Conservation (phyloP, 2,329 filamentous ascomycete species). For the Talaromyces sp. region DNA sequence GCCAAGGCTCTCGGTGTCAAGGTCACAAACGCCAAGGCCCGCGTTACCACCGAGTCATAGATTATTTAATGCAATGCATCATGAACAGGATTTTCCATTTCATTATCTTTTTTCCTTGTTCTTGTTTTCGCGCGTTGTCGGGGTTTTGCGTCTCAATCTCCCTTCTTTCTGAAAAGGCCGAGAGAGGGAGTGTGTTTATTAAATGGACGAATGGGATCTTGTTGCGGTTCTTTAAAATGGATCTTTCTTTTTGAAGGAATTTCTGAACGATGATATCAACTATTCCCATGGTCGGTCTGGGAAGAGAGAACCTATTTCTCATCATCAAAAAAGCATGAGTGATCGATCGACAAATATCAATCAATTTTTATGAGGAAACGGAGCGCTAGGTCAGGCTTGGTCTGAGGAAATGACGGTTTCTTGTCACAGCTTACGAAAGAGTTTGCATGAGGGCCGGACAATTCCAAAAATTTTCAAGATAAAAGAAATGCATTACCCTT, state of each 20-base stretch:
- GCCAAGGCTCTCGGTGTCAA: conserved; percentile 99
- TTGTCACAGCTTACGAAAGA: not conserved
- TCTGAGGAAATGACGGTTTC: conserved; percentile 5
- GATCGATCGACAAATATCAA: conserved; percentile 16
- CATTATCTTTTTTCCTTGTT: conserved; percentile 18
- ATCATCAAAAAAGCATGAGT: conserved; percentile 15
- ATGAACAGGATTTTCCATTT: conserved; percentile 19
- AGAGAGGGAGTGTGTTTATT: conserved; percentile 1
- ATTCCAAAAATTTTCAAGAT: conserved; percentile 1
- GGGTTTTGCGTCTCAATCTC: conserved; percentile 11
- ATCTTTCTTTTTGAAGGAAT: not conserved
- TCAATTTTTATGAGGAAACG: conserved; percentile 13
- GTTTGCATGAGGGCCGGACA: not conserved
- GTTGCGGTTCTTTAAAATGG: conserved; percentile 9
- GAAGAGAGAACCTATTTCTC: conserved; percentile 5
- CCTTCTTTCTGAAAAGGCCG: conserved; percentile 4
- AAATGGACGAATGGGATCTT: conserved; percentile 10
- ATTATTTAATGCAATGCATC: conserved; percentile 25
- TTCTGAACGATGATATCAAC: conserved; percentile 5
- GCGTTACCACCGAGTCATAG: conserved; percentile 89
- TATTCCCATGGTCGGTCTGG: conserved; percentile 15
- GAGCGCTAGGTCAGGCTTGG: conserved; percentile 7
- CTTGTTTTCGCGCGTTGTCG: conserved; percentile 20
- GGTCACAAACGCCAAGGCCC: conserved; percentile 99
- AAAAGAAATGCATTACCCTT: conserved; percentile 5